Evolutionary conservation across 768 basidiomycete genomes (phyloP).

Genomic region (Phanerochaete carnosa): DNA sequence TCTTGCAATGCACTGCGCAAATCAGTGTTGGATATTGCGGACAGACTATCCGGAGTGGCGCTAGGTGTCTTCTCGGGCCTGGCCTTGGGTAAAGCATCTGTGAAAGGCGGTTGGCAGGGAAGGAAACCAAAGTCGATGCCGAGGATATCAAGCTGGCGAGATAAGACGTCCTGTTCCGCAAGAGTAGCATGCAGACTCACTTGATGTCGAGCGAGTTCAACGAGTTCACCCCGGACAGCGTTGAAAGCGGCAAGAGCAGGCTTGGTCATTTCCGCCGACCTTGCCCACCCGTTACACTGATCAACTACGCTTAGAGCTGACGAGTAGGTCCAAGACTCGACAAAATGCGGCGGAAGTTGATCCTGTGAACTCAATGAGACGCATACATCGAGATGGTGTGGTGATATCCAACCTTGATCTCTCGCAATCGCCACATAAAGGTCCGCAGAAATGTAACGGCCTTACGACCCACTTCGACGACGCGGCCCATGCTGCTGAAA

Average conservation of each 20-base stretch:
- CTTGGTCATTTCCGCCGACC: constrained; percentile 44
- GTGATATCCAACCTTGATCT: constrained; percentile 56
- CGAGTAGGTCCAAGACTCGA: constrained; percentile 93
- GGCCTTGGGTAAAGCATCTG: constrained; percentile 36
- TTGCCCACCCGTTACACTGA: constrained; percentile 72
- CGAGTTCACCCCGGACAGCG: constrained; percentile 83
- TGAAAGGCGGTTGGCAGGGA: constrained; percentile 72
- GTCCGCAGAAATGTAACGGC: constrained; percentile 70
- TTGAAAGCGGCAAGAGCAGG: constrained; percentile 48
- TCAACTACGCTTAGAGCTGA: constrained; percentile 83
- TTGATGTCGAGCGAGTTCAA: constrained; percentile 86
- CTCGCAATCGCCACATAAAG: constrained; percentile 73
- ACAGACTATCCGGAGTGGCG: constrained; percentile 14
- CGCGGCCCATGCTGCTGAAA: constrained; percentile 62
- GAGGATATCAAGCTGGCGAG: constrained; percentile 73
- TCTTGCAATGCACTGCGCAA: constrained; percentile 56
- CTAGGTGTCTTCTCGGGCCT: constrained; percentile 1
- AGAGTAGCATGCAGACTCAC: constrained; percentile 34
- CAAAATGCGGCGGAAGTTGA: constrained; percentile 63
- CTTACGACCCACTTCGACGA: constrained; percentile 70
- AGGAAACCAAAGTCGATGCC: constrained; percentile 74
- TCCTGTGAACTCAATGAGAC: constrained; percentile 29
- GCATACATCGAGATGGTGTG: not conserved
- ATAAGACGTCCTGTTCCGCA: not conserved
- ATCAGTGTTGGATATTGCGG: constrained; percentile 55